Base-by-base conservation (phyloP, 106 monocot genomes). In the Allium cepa region DNA sequence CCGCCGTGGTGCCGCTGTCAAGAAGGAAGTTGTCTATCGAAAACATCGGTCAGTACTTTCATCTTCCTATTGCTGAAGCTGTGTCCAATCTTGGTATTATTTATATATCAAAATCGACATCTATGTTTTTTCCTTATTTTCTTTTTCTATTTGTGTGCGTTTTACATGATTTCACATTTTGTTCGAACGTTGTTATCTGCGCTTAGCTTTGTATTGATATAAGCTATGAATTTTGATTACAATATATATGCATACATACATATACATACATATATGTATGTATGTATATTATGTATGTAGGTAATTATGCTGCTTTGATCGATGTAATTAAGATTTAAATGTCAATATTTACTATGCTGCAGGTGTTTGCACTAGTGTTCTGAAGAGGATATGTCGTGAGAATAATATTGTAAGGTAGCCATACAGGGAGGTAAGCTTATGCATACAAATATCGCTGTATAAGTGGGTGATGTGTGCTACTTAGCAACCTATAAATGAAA, bases 371-470 rank as follows among this genome's bases (percentile, higher is more conserved):
- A 90, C 86, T 9, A 86, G 89, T 64, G 93, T 86, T 10, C 87
- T 94, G 84, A 94, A 94, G 86, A 89, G 86, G 66, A 86, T 86
- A 49, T 94, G 93, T 16, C 89, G 93, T 55, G 82, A 84, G 56
- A 81, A 94, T 72, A 86, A 89, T 46, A 71, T 90, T 58, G 28
- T 79, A 60, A 86, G 86, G 78, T 94, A 86, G 89, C 93, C 93
- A 46, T 94, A 90, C 77, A 79, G 93, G 45, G 83, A 94, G 89
- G 89, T 93, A 53, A 22, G 22, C 22, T 0, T 22, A 22, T 22
- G 22, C 22, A 22, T 22, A 22, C 22, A 22, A 22, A 22, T 22
- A 22, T 22, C 22, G 22, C 22, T 22, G 22, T 22, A 22, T 22
- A 22, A 22, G 22, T 22, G 22, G 0, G 22, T 22, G 22, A 22